A percentile compares a stretch with the other conserved stretches of the same genome.
Conservation (phyloP, 164 flowering plant genomes). For the Berberis thunbergii region DNA sequence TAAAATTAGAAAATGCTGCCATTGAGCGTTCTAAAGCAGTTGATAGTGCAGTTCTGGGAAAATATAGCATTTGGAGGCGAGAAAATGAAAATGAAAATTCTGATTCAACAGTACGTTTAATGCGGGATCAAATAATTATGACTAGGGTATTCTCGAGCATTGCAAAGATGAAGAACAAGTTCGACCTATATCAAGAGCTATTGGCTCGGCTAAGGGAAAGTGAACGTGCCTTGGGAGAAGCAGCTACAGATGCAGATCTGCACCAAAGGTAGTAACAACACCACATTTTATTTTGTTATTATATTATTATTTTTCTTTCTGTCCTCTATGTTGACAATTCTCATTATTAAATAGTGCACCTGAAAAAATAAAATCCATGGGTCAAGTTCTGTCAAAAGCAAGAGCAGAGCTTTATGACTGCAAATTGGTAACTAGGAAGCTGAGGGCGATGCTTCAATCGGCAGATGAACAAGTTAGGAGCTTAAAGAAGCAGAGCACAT, state of each 20-base stretch:
- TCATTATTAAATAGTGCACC: constrained; percentile 45
- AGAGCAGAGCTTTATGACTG: constrained; percentile 83
- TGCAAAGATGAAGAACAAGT: constrained; percentile 73
- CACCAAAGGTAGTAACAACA: constrained; percentile 43
- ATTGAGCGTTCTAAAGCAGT: constrained; percentile 91
- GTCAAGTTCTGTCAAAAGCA: constrained; percentile 80
- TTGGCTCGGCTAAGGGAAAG: constrained; percentile 71
- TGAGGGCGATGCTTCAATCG: constrained; percentile 97
- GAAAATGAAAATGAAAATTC: constrained; percentile 86
- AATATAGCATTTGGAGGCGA: constrained; percentile 91
- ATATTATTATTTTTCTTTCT: not conserved
- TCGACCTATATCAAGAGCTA: constrained; percentile 52
- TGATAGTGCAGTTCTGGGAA: constrained; percentile 89
- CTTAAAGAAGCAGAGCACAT: constrained; percentile 97
- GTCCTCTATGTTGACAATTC: not conserved
- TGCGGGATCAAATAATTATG: constrained; percentile 95
- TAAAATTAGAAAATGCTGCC: constrained; percentile 93
- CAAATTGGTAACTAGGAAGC: constrained; percentile 76
- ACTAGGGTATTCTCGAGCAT: constrained; percentile 83
- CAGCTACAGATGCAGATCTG: constrained; percentile 71
- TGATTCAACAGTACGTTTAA: constrained; percentile 83
- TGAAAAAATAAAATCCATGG: constrained; percentile 82
- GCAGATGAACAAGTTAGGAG: constrained; percentile 96
- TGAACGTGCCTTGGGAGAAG: constrained; percentile 83
- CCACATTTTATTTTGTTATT: constrained; percentile 1